phyloP scores from a whole-genome alignment of 2,329 filamentous ascomycete species.

The Talaromyces sp. region DNA sequence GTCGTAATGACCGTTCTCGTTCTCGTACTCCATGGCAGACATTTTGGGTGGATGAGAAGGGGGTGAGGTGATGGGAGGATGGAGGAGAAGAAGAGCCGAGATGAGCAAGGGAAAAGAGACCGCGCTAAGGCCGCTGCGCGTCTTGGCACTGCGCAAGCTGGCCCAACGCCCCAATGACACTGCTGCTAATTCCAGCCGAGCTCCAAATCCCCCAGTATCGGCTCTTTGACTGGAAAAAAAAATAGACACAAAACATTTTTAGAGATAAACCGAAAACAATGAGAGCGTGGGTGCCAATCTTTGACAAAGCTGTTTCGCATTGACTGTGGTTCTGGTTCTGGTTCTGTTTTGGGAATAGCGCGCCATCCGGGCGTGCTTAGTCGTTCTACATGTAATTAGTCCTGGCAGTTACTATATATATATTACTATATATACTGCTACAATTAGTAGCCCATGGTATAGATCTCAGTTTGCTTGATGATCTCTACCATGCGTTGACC shows the following conservation, averaged over 20 bases:
- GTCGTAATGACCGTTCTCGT: slow-evolving; percentile 61
- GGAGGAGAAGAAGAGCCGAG: not conserved
- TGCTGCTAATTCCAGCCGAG: not conserved
- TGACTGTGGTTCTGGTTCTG: not conserved
- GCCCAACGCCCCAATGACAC: not conserved
- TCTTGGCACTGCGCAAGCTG: slow-evolving; percentile 7
- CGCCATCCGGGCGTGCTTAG: not conserved
- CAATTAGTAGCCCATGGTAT: too few species aligned
- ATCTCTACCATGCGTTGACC: not conserved
- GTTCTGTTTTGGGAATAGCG: not conserved
- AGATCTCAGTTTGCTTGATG: too few species aligned
- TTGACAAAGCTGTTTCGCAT: not conserved
- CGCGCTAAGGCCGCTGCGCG: slow-evolving; percentile 4
- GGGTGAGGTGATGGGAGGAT: slow-evolving; percentile 4
- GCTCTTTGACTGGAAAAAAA: not conserved
- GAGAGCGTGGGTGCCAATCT: not conserved
- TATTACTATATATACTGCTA: too few species aligned
- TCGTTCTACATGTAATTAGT: too few species aligned
- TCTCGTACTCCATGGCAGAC: slow-evolving; percentile 60
- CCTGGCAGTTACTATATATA: too few species aligned
- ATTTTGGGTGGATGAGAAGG: slow-evolving; percentile 23
- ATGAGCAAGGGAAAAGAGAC: slow-evolving; percentile 4
- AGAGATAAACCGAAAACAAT: not conserved
- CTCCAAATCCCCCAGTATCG: not conserved
- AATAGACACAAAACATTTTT: not conserved